Base-by-base conservation (phyloP, 305 asterid genomes). In the Fraxinus greggii region DNA sequence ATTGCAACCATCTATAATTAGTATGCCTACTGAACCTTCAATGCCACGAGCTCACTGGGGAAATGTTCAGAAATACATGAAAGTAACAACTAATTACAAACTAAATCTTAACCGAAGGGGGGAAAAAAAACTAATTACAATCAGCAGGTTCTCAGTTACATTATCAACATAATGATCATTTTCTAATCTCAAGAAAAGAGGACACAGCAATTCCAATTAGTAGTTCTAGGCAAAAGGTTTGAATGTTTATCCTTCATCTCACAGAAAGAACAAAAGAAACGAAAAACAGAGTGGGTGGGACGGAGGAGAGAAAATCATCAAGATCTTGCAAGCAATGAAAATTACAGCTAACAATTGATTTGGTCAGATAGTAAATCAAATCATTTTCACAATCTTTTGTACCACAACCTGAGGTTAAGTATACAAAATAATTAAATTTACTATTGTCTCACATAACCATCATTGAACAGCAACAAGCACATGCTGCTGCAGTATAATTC, bases 61-160 rank as follows among this genome's bases (percentile, higher is more conserved):
- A 63, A 24, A 63, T 0, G 72, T 24, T 23, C 72, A 24, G 72
- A 63, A 23, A 24, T 23, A 23, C 2, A 12, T 24, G 72, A 28
- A 67, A 74, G 78, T 12, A 65, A 31, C 26, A 31, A 61, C 72
- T 31, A 3, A 45, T 36, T 51, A 40, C 17, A 70, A 40, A 3
- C 31, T 3, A 24, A 7, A 23, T 21, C 13, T 63, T 12, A 63
- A 63, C 26, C 24, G n/a, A 21, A 63, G 0, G 3, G 3, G 3
- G 19, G 3, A 19, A 7, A 56, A 61, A 61, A 12, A 51, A 48
- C 9, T 23, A 63, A 63, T 61, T 1, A 21, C 31, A 61, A 13
- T 29, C 32, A 79, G 40, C 19, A 80, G 72, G 36, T 33, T 63
- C 69, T 75, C 73, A 32, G 79, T 51, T 45, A 80, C 51, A 56